These are phyloP conservation scores for Botrytis cinerea DNA, from an alignment of 2,329 filamentous ascomycete species.

Conservation along the genomic window DNA sequence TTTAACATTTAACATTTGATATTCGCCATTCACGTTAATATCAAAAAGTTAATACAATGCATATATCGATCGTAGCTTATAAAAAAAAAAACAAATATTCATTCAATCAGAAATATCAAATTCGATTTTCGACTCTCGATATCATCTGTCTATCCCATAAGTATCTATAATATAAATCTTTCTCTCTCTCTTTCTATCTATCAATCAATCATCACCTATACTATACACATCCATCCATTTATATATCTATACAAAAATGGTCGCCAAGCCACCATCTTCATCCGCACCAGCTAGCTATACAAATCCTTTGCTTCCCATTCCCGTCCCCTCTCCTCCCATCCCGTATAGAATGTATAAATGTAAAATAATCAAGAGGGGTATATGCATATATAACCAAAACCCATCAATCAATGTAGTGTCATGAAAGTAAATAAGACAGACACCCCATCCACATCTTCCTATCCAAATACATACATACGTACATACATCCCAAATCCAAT, in stretches of 20 bases:
- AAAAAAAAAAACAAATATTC: not conserved
- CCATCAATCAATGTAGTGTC: not conserved
- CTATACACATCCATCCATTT: not conserved
- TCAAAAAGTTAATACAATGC: too few relatives aligned
- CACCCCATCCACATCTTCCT: not conserved
- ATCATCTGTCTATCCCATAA: not conserved
- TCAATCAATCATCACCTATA: not conserved
- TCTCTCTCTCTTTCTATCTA: not conserved
- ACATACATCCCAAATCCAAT: not conserved
- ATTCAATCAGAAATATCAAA: not conserved
- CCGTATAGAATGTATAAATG: not conserved
- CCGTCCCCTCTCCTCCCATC: not conserved
- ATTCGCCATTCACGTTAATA: too few relatives aligned
- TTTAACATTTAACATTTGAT: not conserved
- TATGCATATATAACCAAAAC: conserved; percentile 8
- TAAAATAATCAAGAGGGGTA: not conserved
- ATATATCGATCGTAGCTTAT: too few relatives aligned
- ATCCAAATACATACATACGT: not conserved
- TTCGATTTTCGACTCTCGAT: not conserved
- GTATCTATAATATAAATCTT: not conserved
- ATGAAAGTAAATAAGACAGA: not conserved
- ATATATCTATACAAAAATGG: not conserved
- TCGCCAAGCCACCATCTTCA: not conserved
- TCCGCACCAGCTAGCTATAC: not conserved
- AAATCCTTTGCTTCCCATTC: not conserved